phyloP scores from a whole-genome alignment of 495 filamentous ascomycete species.

The Aspergillus nidulans region DNA sequence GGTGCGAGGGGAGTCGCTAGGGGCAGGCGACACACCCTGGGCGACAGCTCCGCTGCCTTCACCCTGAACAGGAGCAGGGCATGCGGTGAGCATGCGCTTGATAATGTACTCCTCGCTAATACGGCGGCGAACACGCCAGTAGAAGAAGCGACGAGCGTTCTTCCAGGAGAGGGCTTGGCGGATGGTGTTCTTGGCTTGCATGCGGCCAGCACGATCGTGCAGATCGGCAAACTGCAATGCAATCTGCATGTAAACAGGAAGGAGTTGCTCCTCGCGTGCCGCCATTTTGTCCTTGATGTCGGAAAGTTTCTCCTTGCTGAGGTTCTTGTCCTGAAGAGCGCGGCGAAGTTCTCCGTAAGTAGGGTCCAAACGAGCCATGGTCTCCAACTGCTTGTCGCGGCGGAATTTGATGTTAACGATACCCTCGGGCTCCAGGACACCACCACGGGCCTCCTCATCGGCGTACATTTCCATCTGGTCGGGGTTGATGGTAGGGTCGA shows the following conservation, averaged over 20 bases:
- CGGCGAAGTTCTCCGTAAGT: constrained; percentile 79
- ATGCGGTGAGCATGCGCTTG: constrained; percentile 70
- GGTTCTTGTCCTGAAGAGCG: constrained; percentile 59
- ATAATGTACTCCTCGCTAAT: constrained; percentile 95
- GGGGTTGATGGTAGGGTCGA: constrained; percentile 96
- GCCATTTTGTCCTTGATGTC: constrained; percentile 82
- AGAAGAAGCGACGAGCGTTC: constrained; percentile 96
- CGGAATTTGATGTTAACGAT: constrained; percentile 98
- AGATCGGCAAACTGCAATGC: constrained; percentile 93
- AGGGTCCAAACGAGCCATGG: constrained; percentile 91
- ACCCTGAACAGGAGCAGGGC: constrained; percentile 28
- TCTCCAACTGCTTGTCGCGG: constrained; percentile 94
- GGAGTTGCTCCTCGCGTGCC: constrained; percentile 78
- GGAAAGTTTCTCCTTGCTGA: constrained; percentile 67
- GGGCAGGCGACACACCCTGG: constrained; percentile 17
- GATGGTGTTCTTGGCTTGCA: constrained; percentile 95
- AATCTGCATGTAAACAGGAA: constrained; percentile 91
- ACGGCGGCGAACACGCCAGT: constrained; percentile 97
- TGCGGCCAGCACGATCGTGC: constrained; percentile 94
- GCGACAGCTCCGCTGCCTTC: constrained; percentile 33
- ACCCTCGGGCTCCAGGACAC: constrained; percentile 96
- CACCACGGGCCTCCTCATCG: constrained; percentile 90
- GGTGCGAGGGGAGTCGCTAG: constrained; percentile 46
- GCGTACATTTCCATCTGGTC: constrained; percentile 99
- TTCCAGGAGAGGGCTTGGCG: constrained; percentile 78